These are phyloP conservation scores for Lactarius sp. DNA, from an alignment of 768 basidiomycete species.

Conservation along the genomic window DNA sequence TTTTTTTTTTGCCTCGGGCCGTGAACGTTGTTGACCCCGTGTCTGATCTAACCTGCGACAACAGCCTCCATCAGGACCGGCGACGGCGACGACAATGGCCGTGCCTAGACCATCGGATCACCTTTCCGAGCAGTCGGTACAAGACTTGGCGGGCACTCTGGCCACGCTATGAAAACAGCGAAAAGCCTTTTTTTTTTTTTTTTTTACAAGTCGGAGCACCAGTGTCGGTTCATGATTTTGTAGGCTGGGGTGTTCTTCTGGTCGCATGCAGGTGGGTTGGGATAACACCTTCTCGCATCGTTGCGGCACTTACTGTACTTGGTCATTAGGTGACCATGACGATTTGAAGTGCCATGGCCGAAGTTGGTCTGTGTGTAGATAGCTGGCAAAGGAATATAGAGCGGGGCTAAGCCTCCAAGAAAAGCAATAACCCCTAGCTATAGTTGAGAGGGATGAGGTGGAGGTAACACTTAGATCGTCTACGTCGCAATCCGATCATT, in stretches of 20 bases:
- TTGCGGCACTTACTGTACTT: neutral
- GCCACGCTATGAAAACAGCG: neutral
- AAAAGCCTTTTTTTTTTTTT: neutral
- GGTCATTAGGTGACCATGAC: neutral
- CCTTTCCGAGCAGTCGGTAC: constrained; percentile 4
- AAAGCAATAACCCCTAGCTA: neutral
- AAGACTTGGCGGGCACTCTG: constrained; percentile 6
- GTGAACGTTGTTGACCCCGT: neutral
- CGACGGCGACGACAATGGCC: neutral
- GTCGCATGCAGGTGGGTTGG: neutral
- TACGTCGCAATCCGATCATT: neutral
- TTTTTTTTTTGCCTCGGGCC: neutral
- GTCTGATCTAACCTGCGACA: neutral
- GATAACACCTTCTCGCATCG: neutral
- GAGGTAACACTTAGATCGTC: neutral
- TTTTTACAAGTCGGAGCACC: neutral
- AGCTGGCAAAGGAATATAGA: no score
- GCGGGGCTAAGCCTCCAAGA: neutral
- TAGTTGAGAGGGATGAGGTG: neutral
- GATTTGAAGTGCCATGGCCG: neutral
- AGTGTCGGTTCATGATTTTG: neutral
- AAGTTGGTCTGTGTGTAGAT: neutral
- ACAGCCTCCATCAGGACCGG: neutral
- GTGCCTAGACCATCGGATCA: neutral
- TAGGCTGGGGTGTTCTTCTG: neutral